Conservation (phyloP, 2,329 filamentous ascomycete species). For the Aspergillus uvarum region DNA sequence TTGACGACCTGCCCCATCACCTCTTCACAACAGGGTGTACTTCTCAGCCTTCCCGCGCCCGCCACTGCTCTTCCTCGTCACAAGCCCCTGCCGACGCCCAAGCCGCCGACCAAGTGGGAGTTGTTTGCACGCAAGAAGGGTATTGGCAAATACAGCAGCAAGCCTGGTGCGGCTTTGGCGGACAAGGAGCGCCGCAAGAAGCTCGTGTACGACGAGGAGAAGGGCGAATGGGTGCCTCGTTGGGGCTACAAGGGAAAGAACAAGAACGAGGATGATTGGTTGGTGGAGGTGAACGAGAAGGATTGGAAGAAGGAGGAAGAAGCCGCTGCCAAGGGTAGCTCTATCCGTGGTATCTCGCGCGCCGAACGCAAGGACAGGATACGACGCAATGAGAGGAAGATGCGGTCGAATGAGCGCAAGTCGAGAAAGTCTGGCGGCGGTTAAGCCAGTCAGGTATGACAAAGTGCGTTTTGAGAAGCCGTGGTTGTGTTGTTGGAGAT, state of each 20-base stretch:
- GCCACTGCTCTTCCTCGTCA: constrained; percentile 78
- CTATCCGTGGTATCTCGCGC: constrained; percentile 63
- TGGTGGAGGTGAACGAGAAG: constrained; percentile 86
- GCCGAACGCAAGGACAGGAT: constrained; percentile 69
- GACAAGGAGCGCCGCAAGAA: constrained; percentile 65
- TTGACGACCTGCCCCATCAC: constrained; percentile 81
- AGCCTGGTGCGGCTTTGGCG: constrained; percentile 56
- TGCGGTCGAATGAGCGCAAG: constrained; percentile 65
- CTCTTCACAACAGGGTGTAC: constrained; percentile 65
- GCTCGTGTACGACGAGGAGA: constrained; percentile 79
- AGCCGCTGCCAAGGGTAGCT: constrained; percentile 59
- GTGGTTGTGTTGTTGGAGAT: constrained; percentile 14
- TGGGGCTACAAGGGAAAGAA: constrained; percentile 95
- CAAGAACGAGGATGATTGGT: constrained; percentile 78
- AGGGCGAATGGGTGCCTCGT: constrained; percentile 84
- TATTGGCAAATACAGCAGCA: constrained; percentile 78
- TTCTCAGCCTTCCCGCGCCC: constrained; percentile 72
- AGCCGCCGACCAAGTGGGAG: constrained; percentile 90
- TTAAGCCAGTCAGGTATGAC: constrained; percentile 9
- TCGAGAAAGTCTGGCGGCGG: constrained; percentile 34
- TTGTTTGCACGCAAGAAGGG: constrained; percentile 96
- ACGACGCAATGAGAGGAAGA: constrained; percentile 61
- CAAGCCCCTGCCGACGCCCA: constrained; percentile 81
- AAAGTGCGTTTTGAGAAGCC: constrained; percentile 3
- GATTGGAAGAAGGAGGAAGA: constrained; percentile 67